These are phyloP conservation scores for Sporothrix mexicana DNA, from an alignment of 2,329 filamentous ascomycete genomes.

Conservation along the genomic window DNA sequence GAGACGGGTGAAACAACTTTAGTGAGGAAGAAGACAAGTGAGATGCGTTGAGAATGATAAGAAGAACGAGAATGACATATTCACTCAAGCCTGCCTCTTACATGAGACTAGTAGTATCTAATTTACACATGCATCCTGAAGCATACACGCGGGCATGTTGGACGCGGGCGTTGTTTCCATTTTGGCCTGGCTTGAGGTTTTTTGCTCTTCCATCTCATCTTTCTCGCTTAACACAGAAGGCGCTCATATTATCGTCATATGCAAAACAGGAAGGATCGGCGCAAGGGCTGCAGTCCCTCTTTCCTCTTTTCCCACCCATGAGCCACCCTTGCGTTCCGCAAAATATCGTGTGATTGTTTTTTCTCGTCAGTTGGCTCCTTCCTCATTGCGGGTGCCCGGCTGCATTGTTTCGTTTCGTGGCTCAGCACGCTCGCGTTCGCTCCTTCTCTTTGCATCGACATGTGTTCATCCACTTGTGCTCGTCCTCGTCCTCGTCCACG, in stretches of 20 bases:
- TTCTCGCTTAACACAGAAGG: not conserved
- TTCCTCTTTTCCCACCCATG: not conserved
- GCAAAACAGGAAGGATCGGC: slow-evolving; percentile 13
- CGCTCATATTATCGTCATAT: not conserved
- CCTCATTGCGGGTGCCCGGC: not conserved
- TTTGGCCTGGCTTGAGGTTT: not conserved
- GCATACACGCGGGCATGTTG: not conserved
- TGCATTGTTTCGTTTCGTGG: too few relatives aligned
- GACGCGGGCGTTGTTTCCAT: not conserved
- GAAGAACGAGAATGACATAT: too few relatives aligned
- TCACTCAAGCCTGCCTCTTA: not conserved
- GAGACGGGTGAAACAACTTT: slow-evolving; percentile 6
- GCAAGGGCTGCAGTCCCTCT: slow-evolving; percentile 5
- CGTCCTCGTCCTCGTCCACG: not conserved
- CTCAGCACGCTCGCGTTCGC: too few relatives aligned
- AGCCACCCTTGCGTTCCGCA: not conserved
- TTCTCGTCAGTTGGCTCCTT: slow-evolving; percentile 5
- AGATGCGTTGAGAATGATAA: too few relatives aligned
- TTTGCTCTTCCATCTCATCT: not conserved
- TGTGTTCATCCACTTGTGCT: not conserved
- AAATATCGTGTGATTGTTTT: not conserved
- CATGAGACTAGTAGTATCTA: slow-evolving; percentile 7
- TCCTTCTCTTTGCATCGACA: too few relatives aligned
- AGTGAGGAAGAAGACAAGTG: too few relatives aligned
- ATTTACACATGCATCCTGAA: not conserved